phyloP scores from a whole-genome alignment of 2,329 filamentous ascomycete genomes.

The Phialocephala subalpina region DNA sequence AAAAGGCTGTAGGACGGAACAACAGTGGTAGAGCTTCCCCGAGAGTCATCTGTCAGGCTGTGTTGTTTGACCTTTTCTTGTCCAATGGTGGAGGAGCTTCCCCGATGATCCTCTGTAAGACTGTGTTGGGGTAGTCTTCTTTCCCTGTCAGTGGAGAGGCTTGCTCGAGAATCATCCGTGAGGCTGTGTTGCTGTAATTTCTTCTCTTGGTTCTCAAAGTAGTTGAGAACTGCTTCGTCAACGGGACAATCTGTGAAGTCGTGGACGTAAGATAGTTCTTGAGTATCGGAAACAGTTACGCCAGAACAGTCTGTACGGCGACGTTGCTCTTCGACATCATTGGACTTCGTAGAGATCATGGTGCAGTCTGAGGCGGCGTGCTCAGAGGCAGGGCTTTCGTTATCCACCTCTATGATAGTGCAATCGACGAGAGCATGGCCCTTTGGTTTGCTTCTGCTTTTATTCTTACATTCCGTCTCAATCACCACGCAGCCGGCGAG shows the following conservation, averaged over 20 bases:
- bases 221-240: constrained; percentile 35
- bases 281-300: background rate
- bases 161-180: constrained; percentile 8
- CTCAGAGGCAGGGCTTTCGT: background rate
- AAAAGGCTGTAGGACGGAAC: background rate
- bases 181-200: constrained; percentile 17
- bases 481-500: background rate
- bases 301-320: background rate
- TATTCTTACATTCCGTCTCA: background rate
- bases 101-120: background rate
- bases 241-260: constrained; percentile 37
- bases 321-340: background rate
- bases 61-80: background rate
- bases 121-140: background rate
- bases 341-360: background rate
- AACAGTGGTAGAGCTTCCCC: background rate
- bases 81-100: background rate
- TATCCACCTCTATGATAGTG: background rate
- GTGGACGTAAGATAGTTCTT: constrained; percentile 38
- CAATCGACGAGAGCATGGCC: constrained; percentile 4
- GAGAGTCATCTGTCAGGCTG: background rate
- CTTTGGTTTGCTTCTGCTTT: background rate
- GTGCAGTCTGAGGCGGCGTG: background rate
- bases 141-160: background rate
- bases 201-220: constrained; percentile 36